Conservation (phyloP, 495 filamentous ascomycete species). For the Penicillium tannophilum region DNA sequence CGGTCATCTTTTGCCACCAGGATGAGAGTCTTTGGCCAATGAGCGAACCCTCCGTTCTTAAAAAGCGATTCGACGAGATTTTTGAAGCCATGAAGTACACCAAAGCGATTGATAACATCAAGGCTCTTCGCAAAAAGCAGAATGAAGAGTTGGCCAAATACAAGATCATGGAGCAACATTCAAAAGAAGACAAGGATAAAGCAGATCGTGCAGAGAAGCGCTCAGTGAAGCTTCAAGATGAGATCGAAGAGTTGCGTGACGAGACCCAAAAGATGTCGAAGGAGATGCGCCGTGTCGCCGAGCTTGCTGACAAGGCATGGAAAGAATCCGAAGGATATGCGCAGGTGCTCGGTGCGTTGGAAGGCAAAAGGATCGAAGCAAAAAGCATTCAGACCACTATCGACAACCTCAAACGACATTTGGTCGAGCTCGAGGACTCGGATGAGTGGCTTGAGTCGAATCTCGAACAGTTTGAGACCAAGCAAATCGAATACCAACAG, state of each 20-base stretch:
- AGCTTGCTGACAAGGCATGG: slow-evolving; percentile 60
- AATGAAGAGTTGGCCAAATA: slow-evolving; percentile 70
- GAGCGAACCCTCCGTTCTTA: slow-evolving; percentile 81
- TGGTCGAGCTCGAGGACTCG: slow-evolving; percentile 74
- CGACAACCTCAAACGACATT: slow-evolving; percentile 64
- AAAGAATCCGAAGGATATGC: slow-evolving; percentile 62
- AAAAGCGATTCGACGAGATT: slow-evolving; percentile 95
- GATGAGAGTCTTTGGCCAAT: slow-evolving; percentile 98
- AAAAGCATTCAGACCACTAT: slow-evolving; percentile 64
- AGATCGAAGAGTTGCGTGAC: slow-evolving; percentile 68
- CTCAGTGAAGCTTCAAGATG: slow-evolving; percentile 62
- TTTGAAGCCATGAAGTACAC: slow-evolving; percentile 97
- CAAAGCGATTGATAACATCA: slow-evolving; percentile 95
- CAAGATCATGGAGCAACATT: slow-evolving; percentile 71
- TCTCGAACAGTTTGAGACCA: slow-evolving; percentile 79
- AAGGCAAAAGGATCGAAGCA: slow-evolving; percentile 74
- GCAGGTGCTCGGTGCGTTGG: slow-evolving; percentile 67
- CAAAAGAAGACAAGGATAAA: slow-evolving; percentile 84
- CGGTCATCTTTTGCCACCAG: slow-evolving; percentile 97
- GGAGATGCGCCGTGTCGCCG: slow-evolving; percentile 56
- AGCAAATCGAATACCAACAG: slow-evolving; percentile 62
- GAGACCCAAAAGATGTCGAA: slow-evolving; percentile 59
- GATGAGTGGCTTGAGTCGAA: slow-evolving; percentile 77
- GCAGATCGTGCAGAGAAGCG: slow-evolving; percentile 71
- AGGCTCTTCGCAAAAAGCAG: slow-evolving; percentile 77